Evolutionary conservation across 306 rosid species (phyloP).

Genomic region (Quercus berberidifolia): DNA sequence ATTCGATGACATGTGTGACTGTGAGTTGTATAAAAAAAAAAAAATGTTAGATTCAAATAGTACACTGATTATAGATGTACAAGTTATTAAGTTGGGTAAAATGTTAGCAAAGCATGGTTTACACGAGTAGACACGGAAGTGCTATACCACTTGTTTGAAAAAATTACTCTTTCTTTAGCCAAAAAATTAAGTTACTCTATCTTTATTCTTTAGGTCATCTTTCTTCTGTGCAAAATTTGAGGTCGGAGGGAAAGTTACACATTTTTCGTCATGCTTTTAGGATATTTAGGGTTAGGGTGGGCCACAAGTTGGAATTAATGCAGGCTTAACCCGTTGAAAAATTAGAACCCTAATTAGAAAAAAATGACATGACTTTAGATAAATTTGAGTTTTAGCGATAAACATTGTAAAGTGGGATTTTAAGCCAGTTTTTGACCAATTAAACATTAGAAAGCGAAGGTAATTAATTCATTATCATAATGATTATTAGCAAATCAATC

Average conservation of each 20-base stretch:
- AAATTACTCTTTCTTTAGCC: too few species aligned
- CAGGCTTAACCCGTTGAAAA: neutral
- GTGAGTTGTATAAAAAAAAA: too few species aligned
- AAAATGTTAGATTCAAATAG: too few species aligned
- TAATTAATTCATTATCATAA: neutral
- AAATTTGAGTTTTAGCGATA: neutral
- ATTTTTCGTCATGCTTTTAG: neutral
- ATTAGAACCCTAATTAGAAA: neutral
- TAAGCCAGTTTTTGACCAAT: neutral
- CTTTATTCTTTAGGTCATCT: too few species aligned
- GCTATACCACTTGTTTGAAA: neutral
- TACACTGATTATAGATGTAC: too few species aligned
- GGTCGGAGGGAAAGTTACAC: too few species aligned
- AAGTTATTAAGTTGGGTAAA: too few species aligned
- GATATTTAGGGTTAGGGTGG: neutral
- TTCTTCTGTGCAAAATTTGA: too few species aligned
- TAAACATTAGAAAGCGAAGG: neutral
- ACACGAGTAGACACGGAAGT: neutral
- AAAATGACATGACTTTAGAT: neutral
- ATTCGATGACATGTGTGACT: too few species aligned
- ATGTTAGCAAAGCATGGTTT: too few species aligned
- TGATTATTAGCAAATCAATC: neutral
- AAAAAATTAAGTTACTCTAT: too few species aligned
- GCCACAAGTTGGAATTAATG: neutral
- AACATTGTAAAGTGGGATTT: neutral